phyloP scores from a whole-genome alignment of 2,329 filamentous ascomycete species.

The Seiridium unicorne region DNA sequence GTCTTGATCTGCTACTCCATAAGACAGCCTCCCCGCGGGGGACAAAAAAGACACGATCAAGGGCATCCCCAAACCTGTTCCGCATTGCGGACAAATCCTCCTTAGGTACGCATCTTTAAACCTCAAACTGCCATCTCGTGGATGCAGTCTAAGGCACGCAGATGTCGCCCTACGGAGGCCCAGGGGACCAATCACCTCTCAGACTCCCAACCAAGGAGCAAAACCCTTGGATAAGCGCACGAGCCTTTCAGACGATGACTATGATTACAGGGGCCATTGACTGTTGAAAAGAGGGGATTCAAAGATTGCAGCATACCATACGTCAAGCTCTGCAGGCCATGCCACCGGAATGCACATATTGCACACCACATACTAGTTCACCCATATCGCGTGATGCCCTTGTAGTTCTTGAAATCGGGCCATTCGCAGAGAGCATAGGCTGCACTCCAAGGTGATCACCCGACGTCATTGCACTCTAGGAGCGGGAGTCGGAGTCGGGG shows the following conservation, averaged over 20 bases:
- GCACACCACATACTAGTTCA: neutral
- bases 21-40: no score
- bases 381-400: neutral
- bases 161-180: neutral
- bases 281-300: neutral
- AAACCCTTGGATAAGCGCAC: conserved; percentile 2
- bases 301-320: neutral
- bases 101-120: no score
- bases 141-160: conserved; percentile 2
- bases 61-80: no score
- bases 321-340: neutral
- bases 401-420: neutral
- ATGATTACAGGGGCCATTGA: neutral
- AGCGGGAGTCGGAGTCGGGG: neutral
- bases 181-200: neutral
- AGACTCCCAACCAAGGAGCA: neutral
- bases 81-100: no score
- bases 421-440: neutral
- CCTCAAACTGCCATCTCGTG: neutral
- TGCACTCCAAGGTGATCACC: neutral
- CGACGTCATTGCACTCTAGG: neutral
- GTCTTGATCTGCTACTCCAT: no score
- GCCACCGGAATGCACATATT: neutral
- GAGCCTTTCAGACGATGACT: neutral
- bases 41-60: no score